These are phyloP conservation scores for Quercus mongolica DNA, from an alignment of 306 rosid species.

Conservation along the genomic window DNA sequence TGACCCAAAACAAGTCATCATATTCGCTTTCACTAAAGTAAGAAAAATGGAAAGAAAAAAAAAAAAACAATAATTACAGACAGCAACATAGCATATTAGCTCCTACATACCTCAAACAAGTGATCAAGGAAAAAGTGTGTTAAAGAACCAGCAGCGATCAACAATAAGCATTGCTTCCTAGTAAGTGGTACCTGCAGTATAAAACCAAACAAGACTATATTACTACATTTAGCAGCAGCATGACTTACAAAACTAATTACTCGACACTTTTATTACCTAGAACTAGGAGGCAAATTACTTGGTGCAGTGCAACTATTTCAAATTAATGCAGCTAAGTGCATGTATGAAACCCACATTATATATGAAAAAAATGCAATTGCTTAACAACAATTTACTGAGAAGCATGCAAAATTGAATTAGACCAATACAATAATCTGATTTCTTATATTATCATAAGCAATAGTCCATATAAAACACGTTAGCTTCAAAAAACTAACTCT, in stretches of 20 bases:
- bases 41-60: not conserved
- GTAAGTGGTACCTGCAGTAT: conserved; percentile 59
- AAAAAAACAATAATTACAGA: not conserved
- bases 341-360: not conserved
- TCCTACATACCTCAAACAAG: conserved; percentile 70
- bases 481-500: too few relatives aligned
- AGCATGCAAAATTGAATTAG: not conserved
- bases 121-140: conserved; percentile 85
- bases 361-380: not conserved
- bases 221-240: not conserved
- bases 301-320: not conserved
- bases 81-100: not conserved
- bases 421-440: not conserved
- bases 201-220: not conserved
- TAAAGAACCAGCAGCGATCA: conserved; percentile 80
- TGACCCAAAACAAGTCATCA: not conserved
- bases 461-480: too few relatives aligned
- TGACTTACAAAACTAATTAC: not conserved
- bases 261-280: not conserved
- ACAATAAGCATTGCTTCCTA: conserved; percentile 61
- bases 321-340: not conserved
- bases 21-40: not conserved
- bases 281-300: not conserved
- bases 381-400: not conserved
- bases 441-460: not conserved